Evolutionary conservation across 148 eudicot genomes (phyloP).

Genomic region (Fagopyrum tataricum): DNA sequence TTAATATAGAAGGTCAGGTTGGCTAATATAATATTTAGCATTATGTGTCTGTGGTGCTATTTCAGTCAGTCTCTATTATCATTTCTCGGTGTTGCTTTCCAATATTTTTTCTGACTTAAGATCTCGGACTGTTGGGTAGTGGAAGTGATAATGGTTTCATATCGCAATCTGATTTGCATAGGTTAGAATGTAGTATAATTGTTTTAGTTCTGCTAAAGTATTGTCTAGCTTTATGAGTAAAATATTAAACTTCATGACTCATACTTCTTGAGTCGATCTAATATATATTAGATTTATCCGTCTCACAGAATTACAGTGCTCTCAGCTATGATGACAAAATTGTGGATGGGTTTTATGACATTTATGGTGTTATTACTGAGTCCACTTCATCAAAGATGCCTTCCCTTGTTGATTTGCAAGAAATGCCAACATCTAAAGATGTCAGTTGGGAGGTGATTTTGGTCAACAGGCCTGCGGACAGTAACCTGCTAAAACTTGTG

Average conservation of each 20-base stretch:
- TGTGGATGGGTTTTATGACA: slow-evolving; percentile 91
- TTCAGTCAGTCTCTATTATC: not conserved
- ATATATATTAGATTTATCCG: slow-evolving; percentile 50
- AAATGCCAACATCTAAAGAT: slow-evolving; percentile 43
- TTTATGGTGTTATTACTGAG: slow-evolving; percentile 58
- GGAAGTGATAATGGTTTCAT: not conserved
- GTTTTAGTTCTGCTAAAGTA: not conserved
- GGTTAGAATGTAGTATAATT: not conserved
- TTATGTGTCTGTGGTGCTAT: not conserved
- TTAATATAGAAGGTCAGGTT: not conserved
- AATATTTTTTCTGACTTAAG: not conserved
- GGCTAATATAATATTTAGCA: not conserved
- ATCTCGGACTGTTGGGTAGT: not conserved
- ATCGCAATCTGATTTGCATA: not conserved
- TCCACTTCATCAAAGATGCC: slow-evolving; percentile 78
- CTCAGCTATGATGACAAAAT: slow-evolving; percentile 97
- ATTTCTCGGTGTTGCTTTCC: not conserved
- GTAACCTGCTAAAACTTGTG: slow-evolving; percentile 66
- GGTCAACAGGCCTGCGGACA: slow-evolving; percentile 66
- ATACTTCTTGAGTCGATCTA: slow-evolving; percentile 36
- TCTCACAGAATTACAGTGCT: slow-evolving; percentile 83
- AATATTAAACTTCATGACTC: not conserved
- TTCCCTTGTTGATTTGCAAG: slow-evolving; percentile 88
- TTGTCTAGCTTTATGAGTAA: not conserved
- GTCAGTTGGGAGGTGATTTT: slow-evolving; percentile 87